Conservation (phyloP, 345 rosid species). For the Sisymbrium altissimum region DNA sequence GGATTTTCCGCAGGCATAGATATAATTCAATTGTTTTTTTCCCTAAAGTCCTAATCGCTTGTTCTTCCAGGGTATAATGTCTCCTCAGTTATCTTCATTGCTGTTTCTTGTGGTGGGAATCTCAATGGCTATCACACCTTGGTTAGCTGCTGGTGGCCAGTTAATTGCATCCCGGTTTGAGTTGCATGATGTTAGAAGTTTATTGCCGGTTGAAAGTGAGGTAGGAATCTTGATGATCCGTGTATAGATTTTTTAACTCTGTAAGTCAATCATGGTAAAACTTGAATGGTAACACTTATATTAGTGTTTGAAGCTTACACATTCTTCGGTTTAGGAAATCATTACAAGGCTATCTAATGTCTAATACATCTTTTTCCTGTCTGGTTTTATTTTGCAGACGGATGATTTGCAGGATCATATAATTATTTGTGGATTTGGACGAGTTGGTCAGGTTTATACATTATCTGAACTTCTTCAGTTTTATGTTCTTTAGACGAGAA, state of each 20-base stretch:
- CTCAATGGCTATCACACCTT: conserved; percentile 97
- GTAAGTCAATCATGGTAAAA: not conserved
- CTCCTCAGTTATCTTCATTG: conserved; percentile 86
- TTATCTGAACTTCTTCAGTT: conserved; percentile 6
- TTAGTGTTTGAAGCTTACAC: not conserved
- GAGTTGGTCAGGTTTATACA: conserved; percentile 85
- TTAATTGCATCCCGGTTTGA: conserved; percentile 95
- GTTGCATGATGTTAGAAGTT: conserved; percentile 91
- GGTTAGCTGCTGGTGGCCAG: conserved; percentile 99
- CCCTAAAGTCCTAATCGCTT: conserved; percentile 11
- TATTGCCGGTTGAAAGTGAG: conserved; percentile 96
- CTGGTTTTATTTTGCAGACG: conserved; percentile 54
- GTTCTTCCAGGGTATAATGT: conserved; percentile 83
- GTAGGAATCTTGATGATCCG: conserved; percentile 38
- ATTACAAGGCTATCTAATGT: not conserved
- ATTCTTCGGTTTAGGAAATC: conserved; percentile 8
- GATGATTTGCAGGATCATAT: conserved; percentile 99
- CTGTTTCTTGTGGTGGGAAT: conserved; percentile 95
- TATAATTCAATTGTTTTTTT: not conserved
- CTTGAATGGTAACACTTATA: not conserved
- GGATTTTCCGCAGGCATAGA: not conserved
- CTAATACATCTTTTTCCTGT: conserved; percentile 14
- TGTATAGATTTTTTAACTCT: not conserved
- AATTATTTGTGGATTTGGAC: conserved; percentile 94
- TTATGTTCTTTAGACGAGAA: conserved; percentile 10